Percentiles rank a stretch among this genome's conserved stretches.
Evolutionary conservation across 2,329 filamentous ascomycete species (phyloP).

Genomic region (Colletotrichum tofieldiae): DNA sequence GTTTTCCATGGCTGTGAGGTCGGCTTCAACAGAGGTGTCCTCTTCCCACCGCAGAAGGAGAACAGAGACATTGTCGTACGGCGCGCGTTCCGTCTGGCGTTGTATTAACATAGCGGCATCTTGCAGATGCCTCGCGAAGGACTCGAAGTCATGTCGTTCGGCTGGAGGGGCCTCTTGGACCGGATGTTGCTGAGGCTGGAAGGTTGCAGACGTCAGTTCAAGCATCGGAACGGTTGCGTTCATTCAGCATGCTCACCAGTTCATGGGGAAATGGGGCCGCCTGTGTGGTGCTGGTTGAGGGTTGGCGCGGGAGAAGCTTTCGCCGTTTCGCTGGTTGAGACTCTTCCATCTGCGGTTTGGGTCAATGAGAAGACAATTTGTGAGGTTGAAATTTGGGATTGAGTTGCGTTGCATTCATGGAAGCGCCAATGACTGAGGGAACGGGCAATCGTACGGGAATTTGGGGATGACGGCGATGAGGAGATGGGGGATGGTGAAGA

Average conservation of each 20-base stretch:
- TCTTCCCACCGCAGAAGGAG: constrained; percentile 76
- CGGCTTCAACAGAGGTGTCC: constrained; percentile 67
- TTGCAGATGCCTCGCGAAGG: constrained; percentile 77
- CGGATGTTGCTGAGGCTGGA: constrained; percentile 54
- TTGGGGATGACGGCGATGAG: constrained; percentile 9
- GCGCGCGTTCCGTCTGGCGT: constrained; percentile 71
- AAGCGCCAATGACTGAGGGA: not conserved
- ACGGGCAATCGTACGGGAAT: not conserved
- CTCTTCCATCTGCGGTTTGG: constrained; percentile 43
- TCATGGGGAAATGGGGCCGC: constrained; percentile 39
- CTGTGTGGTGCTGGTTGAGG: constrained; percentile 30
- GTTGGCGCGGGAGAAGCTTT: constrained; percentile 41
- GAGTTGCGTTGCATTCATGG: constrained; percentile 10
- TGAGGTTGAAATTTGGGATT: not conserved
- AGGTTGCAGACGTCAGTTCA: constrained; percentile 37
- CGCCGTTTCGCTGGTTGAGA: constrained; percentile 44
- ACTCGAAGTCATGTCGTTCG: constrained; percentile 75
- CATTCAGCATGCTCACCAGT: constrained; percentile 39
- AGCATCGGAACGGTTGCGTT: constrained; percentile 36
- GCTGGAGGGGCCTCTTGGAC: constrained; percentile 58
- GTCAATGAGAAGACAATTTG: constrained; percentile 28
- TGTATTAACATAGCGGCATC: constrained; percentile 79
- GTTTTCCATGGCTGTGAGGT: constrained; percentile 69
- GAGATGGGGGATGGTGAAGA: constrained; percentile 6
- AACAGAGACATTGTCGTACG: constrained; percentile 73